Conservation (phyloP, 1,284 basidiomycete genomes). For the Ustilago crameri region DNA sequence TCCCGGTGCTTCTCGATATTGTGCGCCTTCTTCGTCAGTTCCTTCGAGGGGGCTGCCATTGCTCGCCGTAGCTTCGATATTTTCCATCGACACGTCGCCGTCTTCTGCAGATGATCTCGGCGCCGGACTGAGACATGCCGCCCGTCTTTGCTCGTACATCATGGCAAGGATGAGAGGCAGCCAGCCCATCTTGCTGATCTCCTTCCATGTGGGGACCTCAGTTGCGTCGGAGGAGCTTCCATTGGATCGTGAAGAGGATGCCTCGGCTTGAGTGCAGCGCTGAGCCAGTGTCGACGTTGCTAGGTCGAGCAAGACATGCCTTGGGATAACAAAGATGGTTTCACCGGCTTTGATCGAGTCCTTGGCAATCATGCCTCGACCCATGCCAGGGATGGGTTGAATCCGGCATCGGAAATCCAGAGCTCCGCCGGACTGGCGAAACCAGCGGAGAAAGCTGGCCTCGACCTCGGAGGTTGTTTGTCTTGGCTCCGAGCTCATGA, state of each 20-base stretch:
- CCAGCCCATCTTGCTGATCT: constrained; percentile 75
- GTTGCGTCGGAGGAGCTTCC: constrained; percentile 1
- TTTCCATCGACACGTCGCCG: constrained; percentile 47
- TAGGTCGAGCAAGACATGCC: constrained; percentile 80
- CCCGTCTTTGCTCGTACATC: constrained; percentile 83
- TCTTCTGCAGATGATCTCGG: constrained; percentile 3
- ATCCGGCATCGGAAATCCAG: constrained; percentile 70
- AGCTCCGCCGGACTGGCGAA: constrained; percentile 65
- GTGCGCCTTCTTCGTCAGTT: constrained; percentile 18
- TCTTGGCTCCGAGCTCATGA: constrained; percentile 10
- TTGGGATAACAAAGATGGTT: constrained; percentile 84
- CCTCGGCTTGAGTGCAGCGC: constrained; percentile 26
- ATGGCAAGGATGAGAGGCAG: constrained; percentile 86
- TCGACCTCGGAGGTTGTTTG: constrained; percentile 44
- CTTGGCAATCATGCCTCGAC: constrained; percentile 79
- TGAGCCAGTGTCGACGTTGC: constrained; percentile 76
- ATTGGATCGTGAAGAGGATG: background rate
- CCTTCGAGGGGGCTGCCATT: constrained; percentile 18
- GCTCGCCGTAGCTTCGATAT: constrained; percentile 7
- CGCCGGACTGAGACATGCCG: constrained; percentile 4
- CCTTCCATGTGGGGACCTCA: constrained; percentile 22
- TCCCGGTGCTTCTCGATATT: constrained; percentile 9
- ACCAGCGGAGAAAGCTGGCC: constrained; percentile 68
- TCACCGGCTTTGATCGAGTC: constrained; percentile 79
- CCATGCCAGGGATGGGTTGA: constrained; percentile 73